These are phyloP conservation scores for Immersiella caudata DNA, from an alignment of 495 filamentous ascomycete species.

Conservation along the genomic window DNA sequence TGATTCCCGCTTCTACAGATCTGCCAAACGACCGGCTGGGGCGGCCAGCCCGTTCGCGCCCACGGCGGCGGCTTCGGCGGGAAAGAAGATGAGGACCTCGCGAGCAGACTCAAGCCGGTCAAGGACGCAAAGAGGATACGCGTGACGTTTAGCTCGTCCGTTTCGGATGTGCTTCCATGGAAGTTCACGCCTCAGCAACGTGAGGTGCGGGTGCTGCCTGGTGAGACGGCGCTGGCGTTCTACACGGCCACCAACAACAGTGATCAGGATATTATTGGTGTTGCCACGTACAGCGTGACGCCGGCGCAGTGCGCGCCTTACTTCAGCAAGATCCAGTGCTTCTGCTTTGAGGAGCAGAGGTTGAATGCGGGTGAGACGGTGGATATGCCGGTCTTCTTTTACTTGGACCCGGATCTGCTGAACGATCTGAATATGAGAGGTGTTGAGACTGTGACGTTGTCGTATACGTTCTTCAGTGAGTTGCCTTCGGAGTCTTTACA, in stretches of 20 bases:
- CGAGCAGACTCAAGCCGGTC: slow-evolving; percentile 76
- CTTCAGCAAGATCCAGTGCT: slow-evolving; percentile 99
- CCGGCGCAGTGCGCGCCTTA: slow-evolving; percentile 95
- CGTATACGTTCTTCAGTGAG: slow-evolving; percentile 99
- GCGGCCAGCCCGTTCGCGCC: slow-evolving; percentile 87
- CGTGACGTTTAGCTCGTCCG: slow-evolving; percentile 93
- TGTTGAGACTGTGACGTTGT: slow-evolving; percentile 91
- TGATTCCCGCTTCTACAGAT: slow-evolving; percentile 57
- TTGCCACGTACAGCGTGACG: slow-evolving; percentile 96
- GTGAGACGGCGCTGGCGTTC: slow-evolving; percentile 96
- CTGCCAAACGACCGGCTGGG: slow-evolving; percentile 95
- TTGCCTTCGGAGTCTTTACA: slow-evolving; percentile 25
- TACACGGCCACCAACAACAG: slow-evolving; percentile 95
- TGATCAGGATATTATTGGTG: slow-evolving; percentile 90
- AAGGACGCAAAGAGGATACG: slow-evolving; percentile 80
- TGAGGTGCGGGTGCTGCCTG: slow-evolving; percentile 91
- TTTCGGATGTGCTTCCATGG: slow-evolving; percentile 95
- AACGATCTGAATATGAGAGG: slow-evolving; percentile 90
- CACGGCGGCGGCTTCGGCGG: slow-evolving; percentile 54
- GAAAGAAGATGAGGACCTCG: slow-evolving; percentile 60
- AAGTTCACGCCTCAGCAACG: slow-evolving; percentile 97
- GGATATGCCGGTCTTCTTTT: slow-evolving; percentile 99
- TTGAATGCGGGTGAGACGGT: slow-evolving; percentile 94
- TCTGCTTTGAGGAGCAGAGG: slow-evolving; percentile 96
- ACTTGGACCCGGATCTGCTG: slow-evolving; percentile 93